These are phyloP conservation scores for Pharus latifolius DNA, from an alignment of 176 grass and related monocot species.

Conservation along the genomic window DNA sequence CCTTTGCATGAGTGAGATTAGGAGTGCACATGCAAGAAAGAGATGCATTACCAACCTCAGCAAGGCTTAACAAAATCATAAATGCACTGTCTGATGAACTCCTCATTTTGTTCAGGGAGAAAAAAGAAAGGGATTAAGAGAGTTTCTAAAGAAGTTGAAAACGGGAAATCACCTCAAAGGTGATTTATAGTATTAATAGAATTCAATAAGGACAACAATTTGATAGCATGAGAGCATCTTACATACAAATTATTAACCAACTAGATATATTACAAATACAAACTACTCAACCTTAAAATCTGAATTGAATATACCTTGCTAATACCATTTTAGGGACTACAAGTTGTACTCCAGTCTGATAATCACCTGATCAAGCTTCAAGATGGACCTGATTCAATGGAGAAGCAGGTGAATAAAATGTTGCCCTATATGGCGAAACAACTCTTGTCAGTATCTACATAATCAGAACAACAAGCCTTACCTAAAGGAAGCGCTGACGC, in stretches of 20 bases:
- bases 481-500: constrained; percentile 37
- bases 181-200: constrained; percentile 18
- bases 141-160: background rate
- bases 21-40: constrained; percentile 42
- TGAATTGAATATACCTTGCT: constrained; percentile 3
- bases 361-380: constrained; percentile 1
- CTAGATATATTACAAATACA: constrained; percentile 43
- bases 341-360: constrained; percentile 24
- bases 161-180: background rate
- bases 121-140: background rate
- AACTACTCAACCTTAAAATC: constrained; percentile 1
- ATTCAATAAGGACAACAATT: constrained; percentile 17
- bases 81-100: background rate
- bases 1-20: constrained; percentile 14
- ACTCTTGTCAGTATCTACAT: background rate
- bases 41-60: constrained; percentile 21
- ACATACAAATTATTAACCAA: constrained; percentile 48
- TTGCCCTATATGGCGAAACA: background rate
- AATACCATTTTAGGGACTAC: constrained; percentile 19
- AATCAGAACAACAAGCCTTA: constrained; percentile 15
- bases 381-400: constrained; percentile 26
- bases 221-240: constrained; percentile 1
- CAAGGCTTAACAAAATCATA: background rate
- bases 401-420: constrained; percentile 13
- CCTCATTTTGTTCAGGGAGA: background rate